Conservation (phyloP, 495 filamentous ascomycete species). For the Podospora pseudocomata region DNA sequence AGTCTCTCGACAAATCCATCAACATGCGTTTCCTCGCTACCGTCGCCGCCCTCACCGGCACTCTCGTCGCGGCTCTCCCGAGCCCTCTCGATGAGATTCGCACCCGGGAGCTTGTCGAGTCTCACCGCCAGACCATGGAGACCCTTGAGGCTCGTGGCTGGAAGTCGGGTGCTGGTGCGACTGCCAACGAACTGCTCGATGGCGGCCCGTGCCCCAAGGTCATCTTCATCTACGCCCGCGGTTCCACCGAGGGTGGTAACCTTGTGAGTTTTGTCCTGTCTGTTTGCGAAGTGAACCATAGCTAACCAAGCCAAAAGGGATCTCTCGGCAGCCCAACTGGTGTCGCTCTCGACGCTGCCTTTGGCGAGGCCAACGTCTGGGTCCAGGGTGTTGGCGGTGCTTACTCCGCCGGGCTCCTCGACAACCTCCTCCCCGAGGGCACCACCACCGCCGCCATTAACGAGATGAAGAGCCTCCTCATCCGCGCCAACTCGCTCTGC, state of each 20-base stretch:
- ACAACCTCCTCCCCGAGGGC: slow-evolving; percentile 35
- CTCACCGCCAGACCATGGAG: slow-evolving; percentile 4
- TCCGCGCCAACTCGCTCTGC: slow-evolving; percentile 32
- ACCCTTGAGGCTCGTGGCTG: slow-evolving; percentile 11
- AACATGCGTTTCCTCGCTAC: slow-evolving; percentile 12
- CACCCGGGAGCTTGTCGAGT: slow-evolving; percentile 11
- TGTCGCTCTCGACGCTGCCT: slow-evolving; percentile 27
- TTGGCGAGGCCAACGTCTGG: slow-evolving; percentile 30
- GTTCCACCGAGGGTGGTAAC: slow-evolving; percentile 42
- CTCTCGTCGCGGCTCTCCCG: slow-evolving; percentile 16
- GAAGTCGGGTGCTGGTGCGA: not conserved
- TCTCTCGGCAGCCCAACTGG: slow-evolving; percentile 29
- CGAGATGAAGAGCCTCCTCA: slow-evolving; percentile 34
- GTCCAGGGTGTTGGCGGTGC: slow-evolving; percentile 37
- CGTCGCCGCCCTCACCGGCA: slow-evolving; percentile 10
- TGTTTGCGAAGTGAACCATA: not conserved
- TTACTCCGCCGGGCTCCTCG: slow-evolving; percentile 36
- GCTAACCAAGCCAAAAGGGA: slow-evolving; percentile 20
- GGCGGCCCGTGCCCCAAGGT: slow-evolving; percentile 41
- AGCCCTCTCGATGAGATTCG: slow-evolving; percentile 15
- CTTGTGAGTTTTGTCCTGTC: slow-evolving; percentile 36
- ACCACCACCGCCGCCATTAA: slow-evolving; percentile 35
- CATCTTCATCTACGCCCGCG: slow-evolving; percentile 50
- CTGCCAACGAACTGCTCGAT: slow-evolving; percentile 13
- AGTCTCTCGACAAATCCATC: not conserved